Conservation (phyloP, 768 basidiomycete species). For the Dacryopinax primogenitus region DNA sequence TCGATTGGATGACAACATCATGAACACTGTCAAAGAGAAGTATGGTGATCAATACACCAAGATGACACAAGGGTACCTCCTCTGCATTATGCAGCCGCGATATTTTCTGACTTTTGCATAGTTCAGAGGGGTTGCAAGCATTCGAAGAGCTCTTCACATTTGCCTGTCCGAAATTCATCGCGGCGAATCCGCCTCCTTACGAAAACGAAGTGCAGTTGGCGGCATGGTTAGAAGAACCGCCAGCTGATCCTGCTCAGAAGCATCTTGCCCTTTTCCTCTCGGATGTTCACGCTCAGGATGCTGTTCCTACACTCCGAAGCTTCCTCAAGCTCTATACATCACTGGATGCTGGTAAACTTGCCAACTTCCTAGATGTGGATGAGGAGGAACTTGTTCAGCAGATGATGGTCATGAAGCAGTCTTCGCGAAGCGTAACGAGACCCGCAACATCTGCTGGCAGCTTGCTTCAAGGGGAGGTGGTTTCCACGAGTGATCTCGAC, state of each 20-base stretch:
- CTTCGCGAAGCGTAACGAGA: constrained; percentile 62
- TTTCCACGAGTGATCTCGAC: constrained; percentile 85
- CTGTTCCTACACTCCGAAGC: constrained; percentile 74
- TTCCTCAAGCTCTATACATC: constrained; percentile 93
- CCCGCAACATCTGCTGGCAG: constrained; percentile 33
- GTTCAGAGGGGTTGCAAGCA: constrained; percentile 50
- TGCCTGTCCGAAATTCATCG: constrained; percentile 94
- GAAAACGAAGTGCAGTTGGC: constrained; percentile 57
- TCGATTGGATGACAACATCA: constrained; percentile 85
- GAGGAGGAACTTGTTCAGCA: constrained; percentile 93
- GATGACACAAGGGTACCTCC: constrained; percentile 67
- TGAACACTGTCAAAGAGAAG: constrained; percentile 82
- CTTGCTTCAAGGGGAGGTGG: constrained; percentile 71
- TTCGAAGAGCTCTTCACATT: constrained; percentile 90
- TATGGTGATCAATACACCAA: constrained; percentile 83
- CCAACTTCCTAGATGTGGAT: constrained; percentile 69
- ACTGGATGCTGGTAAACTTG: constrained; percentile 80
- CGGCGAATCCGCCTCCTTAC: constrained; percentile 87
- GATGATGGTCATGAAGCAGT: constrained; percentile 92
- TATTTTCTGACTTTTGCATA: neutral
- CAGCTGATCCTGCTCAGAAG: constrained; percentile 63
- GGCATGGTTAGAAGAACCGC: constrained; percentile 32
- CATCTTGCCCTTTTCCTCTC: constrained; percentile 76
- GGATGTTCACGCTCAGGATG: constrained; percentile 60
- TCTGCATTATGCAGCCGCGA: constrained; percentile 13